These are phyloP conservation scores for Kodamaea arcana DNA, from an alignment of 1,139 yeast species.

Conservation along the genomic window DNA sequence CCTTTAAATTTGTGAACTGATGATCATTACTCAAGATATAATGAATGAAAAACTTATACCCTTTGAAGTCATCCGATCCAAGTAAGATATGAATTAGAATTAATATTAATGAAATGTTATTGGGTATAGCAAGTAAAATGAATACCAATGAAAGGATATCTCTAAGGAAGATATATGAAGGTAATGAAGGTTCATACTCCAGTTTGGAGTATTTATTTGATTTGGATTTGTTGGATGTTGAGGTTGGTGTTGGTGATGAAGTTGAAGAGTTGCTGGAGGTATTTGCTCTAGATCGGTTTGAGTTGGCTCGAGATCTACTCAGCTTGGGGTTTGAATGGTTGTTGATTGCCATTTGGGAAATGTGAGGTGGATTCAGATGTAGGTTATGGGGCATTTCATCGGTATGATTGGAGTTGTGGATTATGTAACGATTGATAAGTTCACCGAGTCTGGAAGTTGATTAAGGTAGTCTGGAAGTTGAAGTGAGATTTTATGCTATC, in stretches of 20 bases:
- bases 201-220: neutral
- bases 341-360: neutral
- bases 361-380: neutral
- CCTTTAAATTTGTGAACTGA: constrained; percentile 3
- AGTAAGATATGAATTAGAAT: constrained; percentile 37
- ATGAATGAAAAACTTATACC: constrained; percentile 39
- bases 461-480: too few relatives aligned
- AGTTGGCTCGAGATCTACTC: neutral
- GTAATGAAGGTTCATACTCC: neutral
- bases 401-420: neutral
- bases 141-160: constrained; percentile 44
- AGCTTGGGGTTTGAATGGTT: neutral
- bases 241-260: neutral
- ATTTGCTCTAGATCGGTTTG: neutral
- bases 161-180: constrained; percentile 16
- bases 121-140: constrained; percentile 39
- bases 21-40: constrained; percentile 15
- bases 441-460: too few relatives aligned
- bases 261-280: neutral
- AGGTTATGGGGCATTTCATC: constrained; percentile 1
- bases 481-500: too few relatives aligned
- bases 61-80: constrained; percentile 35
- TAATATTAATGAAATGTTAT: constrained; percentile 34
- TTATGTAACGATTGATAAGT: neutral
- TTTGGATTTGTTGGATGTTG: neutral